Evolutionary conservation across 2,329 filamentous ascomycete genomes (phyloP).

Genomic region (Harringtonia aguacate): DNA sequence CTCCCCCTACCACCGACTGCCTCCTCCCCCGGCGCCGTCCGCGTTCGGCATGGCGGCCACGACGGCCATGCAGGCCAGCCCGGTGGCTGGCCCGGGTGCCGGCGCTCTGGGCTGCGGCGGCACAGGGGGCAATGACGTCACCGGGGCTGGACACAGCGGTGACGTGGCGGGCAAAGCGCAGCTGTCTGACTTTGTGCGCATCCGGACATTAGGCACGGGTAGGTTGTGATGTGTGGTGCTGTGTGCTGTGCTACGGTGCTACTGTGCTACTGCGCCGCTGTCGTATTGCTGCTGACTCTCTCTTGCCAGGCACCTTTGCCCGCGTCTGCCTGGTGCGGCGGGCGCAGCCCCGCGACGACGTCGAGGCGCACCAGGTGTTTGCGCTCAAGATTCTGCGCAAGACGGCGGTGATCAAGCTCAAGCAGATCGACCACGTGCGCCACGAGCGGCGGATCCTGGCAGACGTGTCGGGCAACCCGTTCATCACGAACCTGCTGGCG

Average conservation of each 20-base stretch:
- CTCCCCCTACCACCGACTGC: too few species aligned
- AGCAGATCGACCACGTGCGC: constrained; percentile 78
- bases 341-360: constrained; percentile 32
- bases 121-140: background rate
- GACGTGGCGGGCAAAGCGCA: constrained; percentile 17
- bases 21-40: too few species aligned
- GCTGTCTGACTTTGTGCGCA: constrained; percentile 55
- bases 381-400: constrained; percentile 72
- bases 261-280: too few species aligned
- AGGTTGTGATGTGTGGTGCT: too few species aligned
- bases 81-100: too few species aligned
- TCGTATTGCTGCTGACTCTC: too few species aligned
- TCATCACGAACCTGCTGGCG: constrained; percentile 68
- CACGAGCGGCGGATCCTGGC: constrained; percentile 72
- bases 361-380: constrained; percentile 57
- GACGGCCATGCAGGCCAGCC: too few species aligned
- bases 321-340: constrained; percentile 69
- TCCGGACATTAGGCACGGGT: constrained; percentile 71
- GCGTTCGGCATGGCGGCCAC: too few species aligned
- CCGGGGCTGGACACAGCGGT: background rate
- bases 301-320: constrained; percentile 73
- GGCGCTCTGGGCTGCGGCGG: background rate
- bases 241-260: too few species aligned
- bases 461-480: constrained; percentile 69
- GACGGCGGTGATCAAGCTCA: constrained; percentile 65